Evolutionary conservation across 306 rosid species (phyloP).

Genomic region (Glycine soja): DNA sequence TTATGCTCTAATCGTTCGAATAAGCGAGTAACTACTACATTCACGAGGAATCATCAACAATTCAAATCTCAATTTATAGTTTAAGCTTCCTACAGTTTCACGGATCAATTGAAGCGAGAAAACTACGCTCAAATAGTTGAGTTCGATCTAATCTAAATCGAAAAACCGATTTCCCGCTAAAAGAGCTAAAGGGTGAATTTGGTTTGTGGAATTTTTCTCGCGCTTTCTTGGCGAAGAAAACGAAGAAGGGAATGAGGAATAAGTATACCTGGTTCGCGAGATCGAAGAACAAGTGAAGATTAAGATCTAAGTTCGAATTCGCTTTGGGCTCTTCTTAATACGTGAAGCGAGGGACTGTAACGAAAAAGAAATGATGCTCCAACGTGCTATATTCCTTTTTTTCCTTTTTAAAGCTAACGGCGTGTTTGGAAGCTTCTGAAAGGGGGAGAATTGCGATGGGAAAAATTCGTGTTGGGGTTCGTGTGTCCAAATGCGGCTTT

Average conservation of each 20-base stretch:
- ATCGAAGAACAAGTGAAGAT: constrained; percentile 20
- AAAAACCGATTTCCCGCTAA: constrained; percentile 48
- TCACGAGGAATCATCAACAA: background rate
- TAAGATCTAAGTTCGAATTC: constrained; percentile 46
- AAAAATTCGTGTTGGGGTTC: background rate
- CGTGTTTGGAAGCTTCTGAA: constrained; percentile 40
- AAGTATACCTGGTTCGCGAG: constrained; percentile 43
- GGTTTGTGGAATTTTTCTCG: constrained; percentile 15
- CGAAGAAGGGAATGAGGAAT: constrained; percentile 14
- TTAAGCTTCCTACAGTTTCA: constrained; percentile 2
- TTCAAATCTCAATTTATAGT: constrained; percentile 17
- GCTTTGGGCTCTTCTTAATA: constrained; percentile 20
- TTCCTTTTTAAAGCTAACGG: constrained; percentile 28
- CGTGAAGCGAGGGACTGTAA: constrained; percentile 22
- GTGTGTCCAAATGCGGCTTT: constrained; percentile 46
- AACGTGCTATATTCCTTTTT: constrained; percentile 24
- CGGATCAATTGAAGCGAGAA: background rate
- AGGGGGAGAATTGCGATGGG: background rate
- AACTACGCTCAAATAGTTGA: background rate
- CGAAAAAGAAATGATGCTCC: constrained; percentile 40
- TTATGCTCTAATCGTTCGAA: too few species aligned
- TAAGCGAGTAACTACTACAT: too few species aligned
- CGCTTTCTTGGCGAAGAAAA: constrained; percentile 18
- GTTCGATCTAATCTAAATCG: constrained; percentile 29
- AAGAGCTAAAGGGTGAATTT: constrained; percentile 3